A percentile compares a stretch with the other conserved stretches of the same genome.
Conservation (phyloP, 2,329 filamentous ascomycete species). For the Alternaria ethzedia region DNA sequence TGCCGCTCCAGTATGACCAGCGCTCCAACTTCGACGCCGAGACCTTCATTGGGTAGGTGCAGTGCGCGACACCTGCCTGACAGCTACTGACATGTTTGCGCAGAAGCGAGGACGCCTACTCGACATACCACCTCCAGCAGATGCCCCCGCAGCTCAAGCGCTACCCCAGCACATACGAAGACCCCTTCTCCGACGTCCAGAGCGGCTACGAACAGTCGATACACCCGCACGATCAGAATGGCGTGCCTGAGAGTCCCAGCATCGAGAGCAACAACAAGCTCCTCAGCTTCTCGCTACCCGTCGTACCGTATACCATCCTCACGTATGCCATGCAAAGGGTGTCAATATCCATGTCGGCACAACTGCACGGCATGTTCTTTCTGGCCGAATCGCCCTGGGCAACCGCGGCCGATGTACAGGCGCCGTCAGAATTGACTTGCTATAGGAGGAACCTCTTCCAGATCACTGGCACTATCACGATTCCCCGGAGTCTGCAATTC, state of each 20-base stretch:
- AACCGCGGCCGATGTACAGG: conserved; percentile 60
- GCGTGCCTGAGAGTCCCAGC: conserved; percentile 59
- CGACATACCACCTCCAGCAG: conserved; percentile 49
- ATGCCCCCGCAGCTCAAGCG: conserved; percentile 55
- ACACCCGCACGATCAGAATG: conserved; percentile 54
- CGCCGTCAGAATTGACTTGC: conserved; percentile 82
- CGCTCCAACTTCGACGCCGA: conserved; percentile 67
- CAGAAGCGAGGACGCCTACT: conserved; percentile 61
- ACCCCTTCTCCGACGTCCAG: conserved; percentile 59
- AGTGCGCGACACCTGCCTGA: background rate
- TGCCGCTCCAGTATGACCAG: conserved; percentile 61
- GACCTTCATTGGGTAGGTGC: conserved; percentile 63
- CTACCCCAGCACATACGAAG: conserved; percentile 58
- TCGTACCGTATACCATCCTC: conserved; percentile 64
- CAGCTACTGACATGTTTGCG: conserved; percentile 36
- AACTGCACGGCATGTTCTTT: conserved; percentile 90
- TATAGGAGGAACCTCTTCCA: conserved; percentile 96
- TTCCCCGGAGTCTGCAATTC: conserved; percentile 78
- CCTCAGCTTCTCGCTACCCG: conserved; percentile 58
- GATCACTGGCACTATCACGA: conserved; percentile 86
- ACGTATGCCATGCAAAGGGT: conserved; percentile 68
- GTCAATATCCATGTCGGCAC: conserved; percentile 72
- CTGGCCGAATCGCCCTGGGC: conserved; percentile 78
- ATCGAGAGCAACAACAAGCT: conserved; percentile 69
- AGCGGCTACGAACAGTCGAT: conserved; percentile 56